Evolutionary conservation across 805 yeast genomes (phyloP), one percentile per base, ranked within the genome.

Genomic region (Tetrapisispora nanseiensis): DNA sequence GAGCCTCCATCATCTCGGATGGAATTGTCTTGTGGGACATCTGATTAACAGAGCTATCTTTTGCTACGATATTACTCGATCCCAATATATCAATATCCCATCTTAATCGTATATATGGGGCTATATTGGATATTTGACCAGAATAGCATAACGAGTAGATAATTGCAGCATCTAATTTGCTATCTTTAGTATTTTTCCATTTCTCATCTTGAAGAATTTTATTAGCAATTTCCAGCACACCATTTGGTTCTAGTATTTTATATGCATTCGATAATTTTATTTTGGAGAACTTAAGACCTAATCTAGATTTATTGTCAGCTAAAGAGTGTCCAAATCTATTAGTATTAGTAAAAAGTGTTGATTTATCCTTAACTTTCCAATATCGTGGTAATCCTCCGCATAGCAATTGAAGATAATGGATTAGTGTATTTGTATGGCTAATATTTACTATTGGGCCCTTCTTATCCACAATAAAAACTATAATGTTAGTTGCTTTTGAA

Each of bases 371-470:
- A 22, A 33, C 42, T n/a, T 26, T 28, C 37, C 33, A 57, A 33
- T 43, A 46, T 16, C 42, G 43, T 16, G 50, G 43, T 35, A 51
- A 37, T 4, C 59, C 55, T 26, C 63, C 63, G 44, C 62, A 56
- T n/a, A 54, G 39, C 34, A 59, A 37, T 31, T 52, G 49, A 31
- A 57, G 42, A 39, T 50, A 52, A 29, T 53, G 50, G 1, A 44
- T 34, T 10, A 55, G 44, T 6, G 55, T 51, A 1, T 44, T 32
- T 15, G 46, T 32, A 40, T 56, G 56, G 5, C 43, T 23, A 20
- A 42, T 22, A 3, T 38, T 21, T 32, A 41, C 29, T 15, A 45
- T 39, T 20, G 34, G 38, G 6, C 47, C 41, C 8, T 48, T 44
- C 15, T 41, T 44, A 12, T 40, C 37, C 3, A 57, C 29, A 18